phyloP scores from a whole-genome alignment of 129 eudicot species.

The Tagetes patula region DNA sequence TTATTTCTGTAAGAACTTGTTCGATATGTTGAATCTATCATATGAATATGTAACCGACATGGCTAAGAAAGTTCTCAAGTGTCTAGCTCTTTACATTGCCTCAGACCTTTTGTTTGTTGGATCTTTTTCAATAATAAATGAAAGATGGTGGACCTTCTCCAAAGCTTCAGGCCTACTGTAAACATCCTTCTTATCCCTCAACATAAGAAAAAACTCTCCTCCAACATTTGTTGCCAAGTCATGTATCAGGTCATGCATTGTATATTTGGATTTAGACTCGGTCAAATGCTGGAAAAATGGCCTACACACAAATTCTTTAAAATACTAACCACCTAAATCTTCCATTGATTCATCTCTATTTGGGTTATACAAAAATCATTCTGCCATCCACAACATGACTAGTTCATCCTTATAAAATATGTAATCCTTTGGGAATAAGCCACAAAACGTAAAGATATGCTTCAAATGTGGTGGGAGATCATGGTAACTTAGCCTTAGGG shows the following conservation, averaged over 20 bases:
- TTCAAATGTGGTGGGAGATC: background rate
- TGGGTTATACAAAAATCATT: background rate
- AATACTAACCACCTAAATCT: background rate
- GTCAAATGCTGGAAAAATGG: background rate
- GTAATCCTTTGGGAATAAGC: constrained; percentile 2
- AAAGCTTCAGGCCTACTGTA: background rate
- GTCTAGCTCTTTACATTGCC: background rate
- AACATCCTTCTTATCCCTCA: background rate
- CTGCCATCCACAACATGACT: background rate
- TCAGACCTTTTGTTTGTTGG: background rate
- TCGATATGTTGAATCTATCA: background rate
- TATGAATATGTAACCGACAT: background rate
- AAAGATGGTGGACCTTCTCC: background rate
- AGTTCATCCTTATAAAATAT: background rate
- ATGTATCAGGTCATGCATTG: background rate
- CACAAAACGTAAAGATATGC: background rate
- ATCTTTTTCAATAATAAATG: background rate
- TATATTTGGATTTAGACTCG: background rate
- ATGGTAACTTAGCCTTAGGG: background rate
- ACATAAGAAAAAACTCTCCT: background rate
- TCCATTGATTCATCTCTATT: background rate
- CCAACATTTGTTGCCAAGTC: background rate
- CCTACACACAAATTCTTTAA: background rate
- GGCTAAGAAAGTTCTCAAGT: background rate
- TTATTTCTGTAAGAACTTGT: background rate